Base-by-base conservation (phyloP, 441 rosid species). In the Erysimum pusillum region DNA sequence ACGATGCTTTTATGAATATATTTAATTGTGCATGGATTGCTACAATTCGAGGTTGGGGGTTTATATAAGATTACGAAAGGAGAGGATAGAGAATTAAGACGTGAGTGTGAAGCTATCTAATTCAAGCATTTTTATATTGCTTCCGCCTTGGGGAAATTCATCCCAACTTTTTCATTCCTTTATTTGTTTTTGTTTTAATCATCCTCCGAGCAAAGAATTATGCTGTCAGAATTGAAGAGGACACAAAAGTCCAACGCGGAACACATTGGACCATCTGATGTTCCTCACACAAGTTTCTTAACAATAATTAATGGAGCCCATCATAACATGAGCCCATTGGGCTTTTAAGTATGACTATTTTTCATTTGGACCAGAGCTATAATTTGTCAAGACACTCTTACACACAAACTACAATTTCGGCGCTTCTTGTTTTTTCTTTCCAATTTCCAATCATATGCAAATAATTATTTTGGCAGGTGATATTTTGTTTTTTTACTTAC, bases 71-170 rank as follows among this genome's bases (percentile, higher is more conserved):
- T 42, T 20, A 38, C 12, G 9, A 36, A 46, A 65, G n/a, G 31
- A 25, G 13, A 39, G 28, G n/a, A n/a, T 61, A 39, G 10, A 62
- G 34, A 28, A 60, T 28, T 18, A 57, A 14, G 36, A 67, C 44
- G 62, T 75, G 25, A 60, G 14, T 44, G 22, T 45, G 13, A 36
- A 46, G 70, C n/a, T 69, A n/a, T 69, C 14, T 60, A 60, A 35
- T 45, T 44, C 17, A 45, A 62, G 71, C 71, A 76, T 70, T 70
- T 76, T 76, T 64, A 56, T 57, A 77, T 77, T 77, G 76, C 76
- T 46, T 76, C 67, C 31, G 62, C 32, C 39, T 63, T 70, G 7
- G 34, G 71, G 7, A 56, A 52, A 44, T 52, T 22, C 3, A 62
- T 35, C 49, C 2, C 49, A 76, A 25, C 48, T 46, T 63, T 76